These are phyloP conservation scores for Bipolaris cookei DNA, from an alignment of 2,329 filamentous ascomycete species.

Conservation along the genomic window DNA sequence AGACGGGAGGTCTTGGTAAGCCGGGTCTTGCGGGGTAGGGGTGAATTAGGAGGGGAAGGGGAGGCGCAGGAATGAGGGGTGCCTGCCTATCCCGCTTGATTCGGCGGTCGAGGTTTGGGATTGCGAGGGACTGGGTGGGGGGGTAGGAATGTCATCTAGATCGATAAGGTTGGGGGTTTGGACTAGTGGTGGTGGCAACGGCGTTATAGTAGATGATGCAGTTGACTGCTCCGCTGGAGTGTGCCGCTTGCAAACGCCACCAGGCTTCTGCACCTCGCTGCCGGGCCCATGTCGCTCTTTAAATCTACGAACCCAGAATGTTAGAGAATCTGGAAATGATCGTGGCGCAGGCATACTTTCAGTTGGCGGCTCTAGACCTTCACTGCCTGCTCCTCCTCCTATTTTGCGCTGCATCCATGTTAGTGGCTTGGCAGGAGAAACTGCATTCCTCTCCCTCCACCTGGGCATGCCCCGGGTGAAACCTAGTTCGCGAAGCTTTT, in stretches of 20 bases:
- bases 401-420: conserved; percentile 38
- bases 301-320: background rate
- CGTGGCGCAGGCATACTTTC: conserved; percentile 4
- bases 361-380: background rate
- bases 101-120: conserved; percentile 2
- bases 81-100: background rate
- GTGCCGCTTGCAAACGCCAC: background rate
- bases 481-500: conserved; percentile 72
- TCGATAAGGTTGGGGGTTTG: conserved; percentile 17
- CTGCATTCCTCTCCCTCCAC: conserved; percentile 56
- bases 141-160: conserved; percentile 12
- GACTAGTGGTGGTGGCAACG: background rate
- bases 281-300: background rate
- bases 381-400: conserved; percentile 15
- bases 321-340: conserved; percentile 18
- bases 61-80: background rate
- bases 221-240: background rate
- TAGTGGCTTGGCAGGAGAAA: conserved; percentile 18
- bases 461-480: conserved; percentile 60
- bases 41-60: background rate
- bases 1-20: no score
- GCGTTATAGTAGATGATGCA: background rate
- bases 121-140: conserved; percentile 9
- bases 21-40: no score
- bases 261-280: background rate